Evolutionary conservation across 2,329 filamentous ascomycete species (phyloP), one percentile per base, ranked within the genome.

Genomic region (Xylaria sp.): DNA sequence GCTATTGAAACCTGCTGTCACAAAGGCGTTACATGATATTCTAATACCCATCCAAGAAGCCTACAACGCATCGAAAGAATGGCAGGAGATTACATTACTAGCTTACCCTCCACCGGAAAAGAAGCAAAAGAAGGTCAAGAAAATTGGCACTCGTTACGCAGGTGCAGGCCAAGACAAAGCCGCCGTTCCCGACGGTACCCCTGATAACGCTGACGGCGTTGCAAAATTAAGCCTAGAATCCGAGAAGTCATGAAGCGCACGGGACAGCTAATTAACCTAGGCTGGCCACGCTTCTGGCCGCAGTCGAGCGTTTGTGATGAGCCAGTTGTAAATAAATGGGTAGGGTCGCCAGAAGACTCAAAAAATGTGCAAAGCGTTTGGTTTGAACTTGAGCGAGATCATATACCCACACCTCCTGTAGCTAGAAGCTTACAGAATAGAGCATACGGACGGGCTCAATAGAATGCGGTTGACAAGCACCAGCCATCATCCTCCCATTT

Each of bases 1-100:
- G 83, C 82, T 92, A 12, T 85, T 98, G 61, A 98, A 99, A 84
- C 87, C 90, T n/a, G 93, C 93, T 11, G 89, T 97, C 5, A 87
- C 92, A 4, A 86, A 89, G 61, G 93, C 89, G 9, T 86, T 99
- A 21, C 89, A 89, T 72, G 85, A 87, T 47, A 86, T 98, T 12
- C 85, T 97, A 65, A 88, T 86, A 1, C 93, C 95, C 1, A 95
- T 99, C 68, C 90, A 91, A 72, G 86, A 84, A 2, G 90, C 90
- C 5, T 98, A 89, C 82, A 82, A 92, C 70, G 86, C 85, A 0
- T 91, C 88, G 0, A 76, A 86, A 34, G 93, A 94, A 76, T 98
- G 94, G 94, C 91, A 97, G 81, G 88, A 90, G 65, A 86, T 93
- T 62, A 87, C 90, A 59, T 78, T 87, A 61, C 90, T 91, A 78